Percentiles rank a stretch among this genome's conserved stretches.
phyloP scores from a whole-genome alignment of 345 rosid genomes.

The Microthlaspi erraticum region DNA sequence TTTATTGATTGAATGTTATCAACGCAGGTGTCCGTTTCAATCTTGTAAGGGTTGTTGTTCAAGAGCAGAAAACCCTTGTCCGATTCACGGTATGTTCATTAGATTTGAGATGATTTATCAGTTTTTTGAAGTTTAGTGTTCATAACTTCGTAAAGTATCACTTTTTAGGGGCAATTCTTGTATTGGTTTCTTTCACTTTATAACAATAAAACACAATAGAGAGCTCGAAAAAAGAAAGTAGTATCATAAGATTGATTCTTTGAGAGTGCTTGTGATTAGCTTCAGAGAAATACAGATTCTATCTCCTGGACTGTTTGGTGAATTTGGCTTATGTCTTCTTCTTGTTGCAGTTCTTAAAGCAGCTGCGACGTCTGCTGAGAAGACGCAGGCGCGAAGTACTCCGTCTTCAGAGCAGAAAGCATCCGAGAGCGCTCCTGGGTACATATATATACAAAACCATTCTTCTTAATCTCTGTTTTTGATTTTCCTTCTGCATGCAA shows the following conservation, averaged over 20 bases:
- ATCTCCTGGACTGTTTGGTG: neutral
- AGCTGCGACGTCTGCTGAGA: constrained; percentile 71
- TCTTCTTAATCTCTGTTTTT: constrained; percentile 1
- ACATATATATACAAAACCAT: neutral
- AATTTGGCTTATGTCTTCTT: constrained; percentile 23
- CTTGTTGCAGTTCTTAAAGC: constrained; percentile 78
- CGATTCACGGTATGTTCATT: constrained; percentile 80
- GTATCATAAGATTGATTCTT: neutral
- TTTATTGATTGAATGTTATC: constrained; percentile 33
- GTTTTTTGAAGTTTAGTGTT: constrained; percentile 3
- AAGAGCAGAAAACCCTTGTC: constrained; percentile 93
- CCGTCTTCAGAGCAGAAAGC: constrained; percentile 71
- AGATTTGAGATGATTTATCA: constrained; percentile 9
- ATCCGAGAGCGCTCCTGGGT: constrained; percentile 67
- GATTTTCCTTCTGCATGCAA: no score
- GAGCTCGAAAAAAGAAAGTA: neutral
- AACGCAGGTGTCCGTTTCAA: constrained; percentile 87
- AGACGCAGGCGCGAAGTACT: constrained; percentile 64
- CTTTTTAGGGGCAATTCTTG: neutral
- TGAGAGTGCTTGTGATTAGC: constrained; percentile 2
- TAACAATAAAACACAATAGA: neutral
- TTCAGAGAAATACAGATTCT: constrained; percentile 10
- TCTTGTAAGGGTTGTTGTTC: constrained; percentile 97
- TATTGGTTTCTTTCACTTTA: constrained; percentile 9
- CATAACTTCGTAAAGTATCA: neutral